These are phyloP conservation scores for Ascochyta viciae-villosae DNA, from an alignment of 2,329 filamentous ascomycete genomes.

Conservation along the genomic window DNA sequence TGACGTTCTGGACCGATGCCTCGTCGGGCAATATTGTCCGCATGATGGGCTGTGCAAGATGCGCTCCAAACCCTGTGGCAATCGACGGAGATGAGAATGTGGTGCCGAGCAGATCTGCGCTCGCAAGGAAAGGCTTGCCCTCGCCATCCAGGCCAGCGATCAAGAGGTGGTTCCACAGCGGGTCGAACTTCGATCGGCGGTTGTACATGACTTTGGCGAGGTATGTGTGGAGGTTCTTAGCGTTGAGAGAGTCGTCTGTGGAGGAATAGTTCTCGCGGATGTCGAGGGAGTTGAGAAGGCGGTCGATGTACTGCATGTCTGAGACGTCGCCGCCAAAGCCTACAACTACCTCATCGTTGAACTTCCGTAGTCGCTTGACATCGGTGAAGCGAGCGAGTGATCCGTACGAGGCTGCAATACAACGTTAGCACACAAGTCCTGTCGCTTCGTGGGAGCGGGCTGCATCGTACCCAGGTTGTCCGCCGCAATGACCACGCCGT, in stretches of 20 bases:
- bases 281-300: constrained; percentile 84
- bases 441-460: neutral
- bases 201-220: constrained; percentile 95
- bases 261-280: constrained; percentile 85
- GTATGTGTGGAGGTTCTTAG: constrained; percentile 95
- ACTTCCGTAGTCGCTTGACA: constrained; percentile 91
- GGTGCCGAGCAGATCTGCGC: constrained; percentile 89
- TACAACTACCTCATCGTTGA: constrained; percentile 82
- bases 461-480: constrained; percentile 82
- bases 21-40: constrained; percentile 85
- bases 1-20: constrained; percentile 73
- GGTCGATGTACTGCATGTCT: constrained; percentile 98
- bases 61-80: constrained; percentile 91
- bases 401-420: constrained; percentile 83
- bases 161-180: constrained; percentile 94
- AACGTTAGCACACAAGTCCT: constrained; percentile 16
- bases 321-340: constrained; percentile 97
- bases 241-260: constrained; percentile 69
- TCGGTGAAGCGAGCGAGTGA: constrained; percentile 94
- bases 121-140: constrained; percentile 85
- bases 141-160: constrained; percentile 84
- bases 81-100: constrained; percentile 88
- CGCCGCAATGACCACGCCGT: constrained; percentile 93
- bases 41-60: constrained; percentile 92
- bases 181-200: constrained; percentile 93